Conservation (phyloP, 345 rosid genomes). For the Populus ilicifolia region DNA sequence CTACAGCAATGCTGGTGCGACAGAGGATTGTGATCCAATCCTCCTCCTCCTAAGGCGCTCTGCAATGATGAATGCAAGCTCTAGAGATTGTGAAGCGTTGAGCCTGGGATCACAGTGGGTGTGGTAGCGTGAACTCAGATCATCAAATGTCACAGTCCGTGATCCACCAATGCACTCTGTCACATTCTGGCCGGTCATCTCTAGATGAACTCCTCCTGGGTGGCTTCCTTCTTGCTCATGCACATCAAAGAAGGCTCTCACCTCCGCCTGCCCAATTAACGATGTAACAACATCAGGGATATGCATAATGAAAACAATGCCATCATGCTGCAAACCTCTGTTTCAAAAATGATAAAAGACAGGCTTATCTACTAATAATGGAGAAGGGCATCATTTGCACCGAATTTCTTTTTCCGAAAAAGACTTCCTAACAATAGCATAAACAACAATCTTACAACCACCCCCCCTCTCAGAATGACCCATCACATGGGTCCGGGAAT, state of each 20-base stretch:
- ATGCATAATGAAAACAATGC: background rate
- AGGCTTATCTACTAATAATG: background rate
- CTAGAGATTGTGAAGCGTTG: constrained; percentile 30
- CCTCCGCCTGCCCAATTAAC: constrained; percentile 23
- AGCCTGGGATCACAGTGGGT: constrained; percentile 33
- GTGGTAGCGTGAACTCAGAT: constrained; percentile 28
- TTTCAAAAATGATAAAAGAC: background rate
- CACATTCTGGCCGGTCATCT: constrained; percentile 34
- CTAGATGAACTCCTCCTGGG: constrained; percentile 30
- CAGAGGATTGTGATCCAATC: constrained; percentile 14
- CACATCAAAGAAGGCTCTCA: constrained; percentile 31
- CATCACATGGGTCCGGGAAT: background rate
- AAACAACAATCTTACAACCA: background rate
- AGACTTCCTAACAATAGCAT: background rate
- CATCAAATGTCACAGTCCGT: constrained; percentile 28
- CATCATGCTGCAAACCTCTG: background rate
- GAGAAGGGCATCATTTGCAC: background rate
- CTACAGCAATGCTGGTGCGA: constrained; percentile 27
- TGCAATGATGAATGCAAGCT: constrained; percentile 33
- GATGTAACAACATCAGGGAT: background rate
- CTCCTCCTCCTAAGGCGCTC: constrained; percentile 31
- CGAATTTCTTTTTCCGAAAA: background rate
- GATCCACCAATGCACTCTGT: constrained; percentile 34
- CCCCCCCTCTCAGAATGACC: background rate
- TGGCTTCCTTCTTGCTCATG: constrained; percentile 34